Percentiles rank a stretch among this genome's conserved stretches.
Evolutionary conservation across 1,284 basidiomycete species (phyloP).

Genomic region (Wallemia hederae): DNA sequence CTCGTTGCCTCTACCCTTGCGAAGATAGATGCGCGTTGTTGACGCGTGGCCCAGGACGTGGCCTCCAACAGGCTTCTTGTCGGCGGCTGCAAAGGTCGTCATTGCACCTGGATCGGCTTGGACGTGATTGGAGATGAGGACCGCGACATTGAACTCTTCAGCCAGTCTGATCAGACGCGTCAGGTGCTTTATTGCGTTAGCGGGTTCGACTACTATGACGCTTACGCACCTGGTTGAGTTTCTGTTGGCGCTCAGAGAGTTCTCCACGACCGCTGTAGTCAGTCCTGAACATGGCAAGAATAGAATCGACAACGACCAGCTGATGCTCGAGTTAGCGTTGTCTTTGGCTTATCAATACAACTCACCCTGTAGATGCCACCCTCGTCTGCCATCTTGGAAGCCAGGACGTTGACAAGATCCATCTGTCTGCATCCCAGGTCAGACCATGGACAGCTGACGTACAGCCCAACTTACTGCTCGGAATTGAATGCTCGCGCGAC

Average conservation of each 20-base stretch:
- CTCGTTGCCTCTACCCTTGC: constrained; percentile 85
- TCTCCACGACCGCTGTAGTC: constrained; percentile 78
- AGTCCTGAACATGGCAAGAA: constrained; percentile 81
- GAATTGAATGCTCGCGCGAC: constrained; percentile 54
- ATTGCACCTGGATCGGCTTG: constrained; percentile 77
- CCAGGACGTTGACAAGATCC: constrained; percentile 61
- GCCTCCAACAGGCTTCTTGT: constrained; percentile 25
- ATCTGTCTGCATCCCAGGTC: constrained; percentile 23
- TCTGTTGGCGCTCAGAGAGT: constrained; percentile 68
- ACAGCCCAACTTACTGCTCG: constrained; percentile 36
- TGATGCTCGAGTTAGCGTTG: constrained; percentile 3
- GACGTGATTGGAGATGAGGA: constrained; percentile 74
- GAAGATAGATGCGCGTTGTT: constrained; percentile 47
- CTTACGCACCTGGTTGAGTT: constrained; percentile 32
- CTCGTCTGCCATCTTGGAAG: constrained; percentile 17
- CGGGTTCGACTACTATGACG: not conserved
- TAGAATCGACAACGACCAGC: constrained; percentile 32
- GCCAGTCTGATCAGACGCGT: constrained; percentile 2
- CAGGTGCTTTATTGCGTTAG: not conserved
- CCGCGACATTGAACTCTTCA: constrained; percentile 31
- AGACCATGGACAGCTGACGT: not conserved
- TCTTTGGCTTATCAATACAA: not conserved
- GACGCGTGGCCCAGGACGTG: constrained; percentile 66
- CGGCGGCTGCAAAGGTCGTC: constrained; percentile 73
- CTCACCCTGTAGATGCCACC: constrained; percentile 6